These are phyloP conservation scores for Termitomyces sp. DNA, from an alignment of 768 basidiomycete genomes.

Conservation along the genomic window DNA sequence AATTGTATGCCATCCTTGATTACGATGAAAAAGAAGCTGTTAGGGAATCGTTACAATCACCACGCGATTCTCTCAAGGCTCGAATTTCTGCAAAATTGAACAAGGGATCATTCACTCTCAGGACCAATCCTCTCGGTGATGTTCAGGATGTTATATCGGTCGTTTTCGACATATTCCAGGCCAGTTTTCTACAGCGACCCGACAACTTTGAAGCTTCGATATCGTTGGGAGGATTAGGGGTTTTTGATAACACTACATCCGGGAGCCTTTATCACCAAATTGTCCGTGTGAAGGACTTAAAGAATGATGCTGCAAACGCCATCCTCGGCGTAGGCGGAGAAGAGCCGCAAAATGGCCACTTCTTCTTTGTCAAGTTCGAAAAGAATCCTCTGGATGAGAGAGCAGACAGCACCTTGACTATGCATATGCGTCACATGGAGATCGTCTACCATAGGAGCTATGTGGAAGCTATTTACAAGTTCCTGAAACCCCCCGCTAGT, in stretches of 20 bases:
- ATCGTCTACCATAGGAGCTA: conserved; percentile 95
- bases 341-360: conserved; percentile 40
- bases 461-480: conserved; percentile 84
- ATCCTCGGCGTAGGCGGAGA: conserved; percentile 8
- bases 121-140: conserved; percentile 60
- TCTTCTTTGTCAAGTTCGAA: conserved; percentile 91
- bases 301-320: conserved; percentile 6
- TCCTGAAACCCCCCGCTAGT: conserved; percentile 91
- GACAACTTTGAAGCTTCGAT: conserved; percentile 84
- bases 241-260: conserved; percentile 87
- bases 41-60: conserved; percentile 59
- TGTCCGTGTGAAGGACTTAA: conserved; percentile 55
- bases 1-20: conserved; percentile 87
- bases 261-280: conserved; percentile 85
- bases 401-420: conserved; percentile 85
- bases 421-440: conserved; percentile 93
- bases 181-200: conserved; percentile 77
- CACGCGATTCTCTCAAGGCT: conserved; percentile 75
- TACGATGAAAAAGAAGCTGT: conserved; percentile 85
- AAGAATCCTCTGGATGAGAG: conserved; percentile 86
- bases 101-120: conserved; percentile 84
- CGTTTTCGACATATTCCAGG: conserved; percentile 82
- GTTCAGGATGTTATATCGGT: conserved; percentile 75
- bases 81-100: conserved; percentile 73
- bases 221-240: conserved; percentile 79